Evolutionary conservation across 768 basidiomycete species (phyloP), one percentile per base, ranked within the genome.

Genomic region (Gloeostereum incarnatum): DNA sequence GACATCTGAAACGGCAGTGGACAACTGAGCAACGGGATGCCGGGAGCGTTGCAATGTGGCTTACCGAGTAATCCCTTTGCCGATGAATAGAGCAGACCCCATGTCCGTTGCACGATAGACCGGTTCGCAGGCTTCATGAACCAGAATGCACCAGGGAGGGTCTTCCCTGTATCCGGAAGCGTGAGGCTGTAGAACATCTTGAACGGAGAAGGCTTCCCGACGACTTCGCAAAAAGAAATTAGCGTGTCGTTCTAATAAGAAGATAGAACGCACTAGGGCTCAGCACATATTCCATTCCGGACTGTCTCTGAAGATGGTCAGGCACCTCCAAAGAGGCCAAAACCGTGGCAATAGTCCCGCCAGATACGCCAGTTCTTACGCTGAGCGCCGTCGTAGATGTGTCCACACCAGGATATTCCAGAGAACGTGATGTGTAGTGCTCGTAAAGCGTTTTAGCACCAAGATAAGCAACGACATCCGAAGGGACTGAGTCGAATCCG

Each of bases 401-500:
- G 6, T 69, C 75, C n/a, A 76, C 62, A 14, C 60, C 50, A 0
- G 61, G 43, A 4, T 63, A 62, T 3, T 52, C 32, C 10, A 38
- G 37, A 11, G 19, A n/a, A 38, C 36, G 5, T 11, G 39, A 24
- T n/a, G 42, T 19, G 1, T 51, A 58, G 35, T 58, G 52, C 7
- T 61, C 50, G 54, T 81, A 80, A 37, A 92, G 68, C 0, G 78
- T 78, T 48, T 73, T 76, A 41, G 80, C 80, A 13, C 83, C 71
- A 33, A 88, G 59, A 57, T 77, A 81, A 0, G 76, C 72, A 8
- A 72, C 57, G 31, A 83, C 54, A 52, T 96, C 90, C 3, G 80
- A 75, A 3, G 86, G 86, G 20, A 88, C 49, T 1, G 84, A 88
- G 53, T 89, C 86, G 43, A 85, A 69, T 2, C 81, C 90, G 38